phyloP scores from a whole-genome alignment of 202 grass and related monocot genomes.

The Setaria viridis region DNA sequence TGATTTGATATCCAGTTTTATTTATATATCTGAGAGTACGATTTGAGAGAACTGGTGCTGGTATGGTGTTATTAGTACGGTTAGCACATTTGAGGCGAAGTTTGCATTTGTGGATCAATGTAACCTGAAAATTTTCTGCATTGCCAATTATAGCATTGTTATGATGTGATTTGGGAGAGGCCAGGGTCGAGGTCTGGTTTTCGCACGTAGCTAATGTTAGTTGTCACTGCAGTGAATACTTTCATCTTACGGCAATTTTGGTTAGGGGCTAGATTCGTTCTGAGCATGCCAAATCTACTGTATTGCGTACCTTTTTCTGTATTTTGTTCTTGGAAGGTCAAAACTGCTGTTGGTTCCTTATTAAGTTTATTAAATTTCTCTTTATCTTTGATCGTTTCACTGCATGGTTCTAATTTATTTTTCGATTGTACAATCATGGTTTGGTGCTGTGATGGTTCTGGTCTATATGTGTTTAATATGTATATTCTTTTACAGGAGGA shows the following conservation, averaged over 20 bases:
- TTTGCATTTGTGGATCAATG: background rate
- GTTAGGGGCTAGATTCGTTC: background rate
- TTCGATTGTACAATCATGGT: slow-evolving; percentile 17
- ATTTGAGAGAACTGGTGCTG: background rate
- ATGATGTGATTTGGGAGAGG: slow-evolving; percentile 1
- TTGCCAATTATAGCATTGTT: background rate
- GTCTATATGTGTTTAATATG: slow-evolving; percentile 31
- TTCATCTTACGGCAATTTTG: background rate
- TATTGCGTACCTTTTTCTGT: background rate
- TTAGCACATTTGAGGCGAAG: background rate
- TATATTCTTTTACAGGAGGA: slow-evolving; percentile 61
- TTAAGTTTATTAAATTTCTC: background rate
- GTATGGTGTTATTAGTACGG: background rate
- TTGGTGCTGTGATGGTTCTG: slow-evolving; percentile 32
- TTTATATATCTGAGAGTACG: background rate
- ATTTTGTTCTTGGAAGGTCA: background rate
- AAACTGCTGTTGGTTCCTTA: background rate
- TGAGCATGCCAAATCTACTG: background rate
- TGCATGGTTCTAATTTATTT: background rate
- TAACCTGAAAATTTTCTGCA: background rate
- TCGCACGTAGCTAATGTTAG: background rate
- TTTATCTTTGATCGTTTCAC: background rate
- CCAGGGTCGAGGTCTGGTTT: background rate
- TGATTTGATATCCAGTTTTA: background rate
- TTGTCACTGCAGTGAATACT: background rate